phyloP scores from a whole-genome alignment of 768 basidiomycete genomes.

The Asterophora parasitica region DNA sequence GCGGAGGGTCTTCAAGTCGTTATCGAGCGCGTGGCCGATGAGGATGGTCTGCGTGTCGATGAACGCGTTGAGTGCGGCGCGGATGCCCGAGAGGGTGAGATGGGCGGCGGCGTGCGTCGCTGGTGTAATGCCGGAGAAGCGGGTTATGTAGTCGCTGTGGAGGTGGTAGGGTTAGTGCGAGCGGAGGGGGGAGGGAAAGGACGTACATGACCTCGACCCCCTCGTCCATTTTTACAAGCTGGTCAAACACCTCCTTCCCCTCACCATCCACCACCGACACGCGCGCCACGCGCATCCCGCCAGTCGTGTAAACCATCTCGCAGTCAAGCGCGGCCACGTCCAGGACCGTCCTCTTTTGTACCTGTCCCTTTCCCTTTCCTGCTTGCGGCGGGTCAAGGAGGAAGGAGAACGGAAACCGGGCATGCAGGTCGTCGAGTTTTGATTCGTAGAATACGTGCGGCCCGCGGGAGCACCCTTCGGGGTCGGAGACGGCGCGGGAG shows the following conservation, averaged over 20 bases:
- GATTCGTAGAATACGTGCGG: conserved; percentile 91
- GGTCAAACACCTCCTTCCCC: conserved; percentile 75
- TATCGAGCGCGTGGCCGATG: conserved; percentile 89
- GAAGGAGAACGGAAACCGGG: conserved; percentile 68
- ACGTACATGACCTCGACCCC: conserved; percentile 74
- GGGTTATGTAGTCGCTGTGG: conserved; percentile 82
- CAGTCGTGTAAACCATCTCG: conserved; percentile 95
- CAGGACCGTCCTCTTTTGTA: conserved; percentile 32
- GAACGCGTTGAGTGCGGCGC: conserved; percentile 61
- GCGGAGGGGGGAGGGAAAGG: conserved; percentile 32
- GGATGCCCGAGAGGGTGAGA: conserved; percentile 61
- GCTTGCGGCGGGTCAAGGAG: conserved; percentile 22
- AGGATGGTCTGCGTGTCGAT: conserved; percentile 81
- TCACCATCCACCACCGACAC: conserved; percentile 83
- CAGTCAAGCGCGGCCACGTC: conserved; percentile 92
- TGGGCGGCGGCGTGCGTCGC: conserved; percentile 57
- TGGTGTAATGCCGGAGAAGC: conserved; percentile 78
- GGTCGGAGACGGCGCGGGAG: conserved; percentile 49
- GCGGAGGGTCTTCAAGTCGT: conserved; percentile 87
- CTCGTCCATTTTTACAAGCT: conserved; percentile 76
- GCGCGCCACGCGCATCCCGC: conserved; percentile 86
- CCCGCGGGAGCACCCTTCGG: conserved; percentile 70
- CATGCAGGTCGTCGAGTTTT: conserved; percentile 58
- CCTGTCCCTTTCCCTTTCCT: too few relatives aligned
- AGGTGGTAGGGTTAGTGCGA: too few relatives aligned